phyloP scores from a whole-genome alignment of 208 protist genomes.

The Acanthamoeba healyi region DNA sequence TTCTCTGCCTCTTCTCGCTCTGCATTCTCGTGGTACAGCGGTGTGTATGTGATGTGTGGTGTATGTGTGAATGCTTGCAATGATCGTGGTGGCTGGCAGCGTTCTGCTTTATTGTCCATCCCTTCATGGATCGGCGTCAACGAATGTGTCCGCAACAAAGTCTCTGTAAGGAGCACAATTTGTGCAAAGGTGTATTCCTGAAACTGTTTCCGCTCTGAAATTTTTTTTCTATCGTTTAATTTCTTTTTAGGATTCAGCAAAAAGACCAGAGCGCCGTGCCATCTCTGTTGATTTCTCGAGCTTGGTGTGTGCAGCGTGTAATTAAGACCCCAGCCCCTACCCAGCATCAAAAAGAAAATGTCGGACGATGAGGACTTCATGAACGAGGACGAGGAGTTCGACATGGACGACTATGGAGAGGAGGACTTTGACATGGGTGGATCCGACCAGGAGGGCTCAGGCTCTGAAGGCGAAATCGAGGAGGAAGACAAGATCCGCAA shows the following conservation, averaged over 20 bases:
- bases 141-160: too few species aligned
- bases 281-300: neutral
- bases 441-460: neutral
- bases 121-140: too few species aligned
- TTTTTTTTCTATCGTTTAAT: neutral
- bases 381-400: slow-evolving; percentile 77
- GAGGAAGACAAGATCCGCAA: slow-evolving; percentile 92
- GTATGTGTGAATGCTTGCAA: neutral
- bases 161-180: neutral
- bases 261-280: neutral
- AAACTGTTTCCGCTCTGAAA: neutral
- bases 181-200: neutral
- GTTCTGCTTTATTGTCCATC: too few species aligned
- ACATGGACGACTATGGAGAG: slow-evolving; percentile 82
- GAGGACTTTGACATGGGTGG: neutral
- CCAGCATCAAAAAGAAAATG: slow-evolving; percentile 3
- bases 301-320: neutral
- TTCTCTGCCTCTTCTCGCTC: neutral
- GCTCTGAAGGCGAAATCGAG: slow-evolving; percentile 84
- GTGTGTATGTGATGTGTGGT: too few species aligned
- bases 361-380: slow-evolving; percentile 70
- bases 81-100: neutral
- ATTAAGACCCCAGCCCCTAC: neutral
- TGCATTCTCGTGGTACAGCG: too few species aligned
- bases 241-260: slow-evolving; percentile 17